phyloP scores from a whole-genome alignment of 2,329 filamentous ascomycete genomes.

The Arthrinium puccinioides region DNA sequence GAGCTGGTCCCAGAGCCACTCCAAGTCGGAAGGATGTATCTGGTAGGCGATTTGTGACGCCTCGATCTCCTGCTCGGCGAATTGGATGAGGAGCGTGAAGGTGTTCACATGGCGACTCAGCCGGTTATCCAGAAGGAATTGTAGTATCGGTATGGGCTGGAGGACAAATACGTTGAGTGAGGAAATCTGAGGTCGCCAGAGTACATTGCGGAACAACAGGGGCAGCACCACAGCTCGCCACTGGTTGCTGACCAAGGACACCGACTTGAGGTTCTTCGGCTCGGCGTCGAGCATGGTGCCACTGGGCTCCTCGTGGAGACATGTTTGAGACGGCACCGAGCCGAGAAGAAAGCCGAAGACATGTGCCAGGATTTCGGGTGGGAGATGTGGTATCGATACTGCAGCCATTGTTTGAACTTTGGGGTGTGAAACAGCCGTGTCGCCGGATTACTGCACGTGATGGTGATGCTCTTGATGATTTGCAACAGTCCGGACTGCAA shows the following conservation, averaged over 20 bases:
- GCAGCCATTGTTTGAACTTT: no score
- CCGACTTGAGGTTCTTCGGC: conserved; percentile 42
- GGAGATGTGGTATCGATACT: conserved; percentile 32
- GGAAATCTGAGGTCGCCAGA: conserved; percentile 27
- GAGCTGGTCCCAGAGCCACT: conserved; percentile 48
- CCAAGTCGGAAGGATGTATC: conserved; percentile 21
- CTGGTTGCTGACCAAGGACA: conserved; percentile 44
- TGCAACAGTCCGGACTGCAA: no score
- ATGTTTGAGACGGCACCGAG: conserved; percentile 38
- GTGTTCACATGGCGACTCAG: conserved; percentile 32
- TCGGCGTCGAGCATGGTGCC: conserved; percentile 29
- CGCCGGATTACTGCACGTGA: no score
- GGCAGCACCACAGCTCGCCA: conserved; percentile 47
- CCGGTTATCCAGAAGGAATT: conserved; percentile 27
- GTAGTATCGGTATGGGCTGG: conserved; percentile 28
- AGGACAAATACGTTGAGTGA: conserved; percentile 17
- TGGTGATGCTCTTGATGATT: no score
- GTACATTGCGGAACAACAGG: conserved; percentile 48
- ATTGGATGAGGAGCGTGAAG: conserved; percentile 33
- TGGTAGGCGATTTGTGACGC: conserved; percentile 21
- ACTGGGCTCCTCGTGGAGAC: conserved; percentile 42
- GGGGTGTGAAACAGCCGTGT: no score
- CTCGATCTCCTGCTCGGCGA: conserved; percentile 20
- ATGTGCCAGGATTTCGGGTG: conserved; percentile 52
- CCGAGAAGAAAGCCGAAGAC: conserved; percentile 49